These are phyloP conservation scores for Chaetomium globosum DNA, from an alignment of 2,329 filamentous ascomycete genomes.

Conservation along the genomic window DNA sequence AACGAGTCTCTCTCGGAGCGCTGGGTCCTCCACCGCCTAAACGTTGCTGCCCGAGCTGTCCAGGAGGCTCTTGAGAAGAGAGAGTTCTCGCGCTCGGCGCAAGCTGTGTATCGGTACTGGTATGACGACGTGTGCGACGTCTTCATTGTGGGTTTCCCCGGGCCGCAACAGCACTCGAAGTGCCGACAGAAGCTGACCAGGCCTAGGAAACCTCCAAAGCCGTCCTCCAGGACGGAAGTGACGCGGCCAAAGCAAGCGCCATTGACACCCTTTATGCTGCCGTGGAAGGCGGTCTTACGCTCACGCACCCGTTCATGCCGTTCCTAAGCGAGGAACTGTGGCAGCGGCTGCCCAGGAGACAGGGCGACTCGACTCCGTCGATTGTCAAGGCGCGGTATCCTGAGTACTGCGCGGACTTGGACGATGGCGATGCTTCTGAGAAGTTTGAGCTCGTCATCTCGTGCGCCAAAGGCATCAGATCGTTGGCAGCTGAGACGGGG, in stretches of 20 bases:
- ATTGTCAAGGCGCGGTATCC: constrained; percentile 77
- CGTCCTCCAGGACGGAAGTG: constrained; percentile 72
- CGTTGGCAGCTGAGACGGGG: constrained; percentile 1
- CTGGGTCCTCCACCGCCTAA: constrained; percentile 74
- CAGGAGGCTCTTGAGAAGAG: constrained; percentile 67
- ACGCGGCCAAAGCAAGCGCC: constrained; percentile 68
- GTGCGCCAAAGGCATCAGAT: constrained; percentile 2
- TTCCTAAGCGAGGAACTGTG: constrained; percentile 80
- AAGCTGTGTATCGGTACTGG: constrained; percentile 62
- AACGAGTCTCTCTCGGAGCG: constrained; percentile 46
- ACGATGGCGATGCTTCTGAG: background rate
- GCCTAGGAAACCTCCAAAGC: constrained; percentile 71
- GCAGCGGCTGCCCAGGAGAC: constrained; percentile 77
- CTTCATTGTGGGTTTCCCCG: background rate
- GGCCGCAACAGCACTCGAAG: background rate
- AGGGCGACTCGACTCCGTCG: constrained; percentile 68
- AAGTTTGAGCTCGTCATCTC: background rate
- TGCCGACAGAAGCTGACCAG: background rate
- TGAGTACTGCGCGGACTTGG: constrained; percentile 37
- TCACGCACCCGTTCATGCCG: constrained; percentile 82
- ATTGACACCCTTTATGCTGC: constrained; percentile 79
- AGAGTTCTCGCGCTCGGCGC: constrained; percentile 73
- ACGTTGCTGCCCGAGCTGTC: constrained; percentile 68
- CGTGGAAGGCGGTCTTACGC: constrained; percentile 71
- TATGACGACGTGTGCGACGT: constrained; percentile 48